Percentiles rank a stretch among this genome's conserved stretches.
These are phyloP conservation scores for Bryum argenteum DNA, from an alignment of 225 moss, liverwort and hornwort species.

Conservation along the genomic window DNA sequence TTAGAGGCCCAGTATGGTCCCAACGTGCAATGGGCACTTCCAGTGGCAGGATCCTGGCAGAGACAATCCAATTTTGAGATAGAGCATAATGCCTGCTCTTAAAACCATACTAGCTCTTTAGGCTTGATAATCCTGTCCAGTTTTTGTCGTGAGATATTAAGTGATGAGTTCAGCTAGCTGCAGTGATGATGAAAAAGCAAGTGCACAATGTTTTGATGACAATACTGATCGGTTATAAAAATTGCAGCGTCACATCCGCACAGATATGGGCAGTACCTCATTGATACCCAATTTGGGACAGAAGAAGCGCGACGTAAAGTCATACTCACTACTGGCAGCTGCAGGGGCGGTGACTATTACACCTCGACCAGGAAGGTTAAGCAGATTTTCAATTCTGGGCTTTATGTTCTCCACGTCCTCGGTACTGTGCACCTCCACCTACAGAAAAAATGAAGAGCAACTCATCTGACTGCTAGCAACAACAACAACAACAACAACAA, in stretches of 20 bases:
- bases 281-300: slow-evolving; percentile 64
- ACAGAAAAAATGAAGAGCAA: slow-evolving; percentile 7
- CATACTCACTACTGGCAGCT: slow-evolving; percentile 59
- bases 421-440: slow-evolving; percentile 73
- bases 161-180: neutral
- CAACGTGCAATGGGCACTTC: slow-evolving; percentile 80
- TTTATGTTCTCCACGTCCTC: slow-evolving; percentile 61
- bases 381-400: slow-evolving; percentile 59
- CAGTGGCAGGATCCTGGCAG: slow-evolving; percentile 74
- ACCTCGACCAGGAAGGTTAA: slow-evolving; percentile 57
- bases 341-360: slow-evolving; percentile 78
- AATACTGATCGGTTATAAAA: neutral
- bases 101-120: too few species aligned
- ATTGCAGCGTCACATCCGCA: neutral
- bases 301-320: slow-evolving; percentile 82
- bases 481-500: neutral
- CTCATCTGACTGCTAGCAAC: slow-evolving; percentile 5
- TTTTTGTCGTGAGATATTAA: too few species aligned
- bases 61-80: slow-evolving; percentile 5
- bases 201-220: neutral
- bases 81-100: neutral
- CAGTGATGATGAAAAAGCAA: neutral
- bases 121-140: too few species aligned
- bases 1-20: slow-evolving; percentile 89
- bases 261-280: slow-evolving; percentile 49